Base-by-base conservation (phyloP, 2,329 filamentous ascomycete species). In the Tolypocladium guangdongense region DNA sequence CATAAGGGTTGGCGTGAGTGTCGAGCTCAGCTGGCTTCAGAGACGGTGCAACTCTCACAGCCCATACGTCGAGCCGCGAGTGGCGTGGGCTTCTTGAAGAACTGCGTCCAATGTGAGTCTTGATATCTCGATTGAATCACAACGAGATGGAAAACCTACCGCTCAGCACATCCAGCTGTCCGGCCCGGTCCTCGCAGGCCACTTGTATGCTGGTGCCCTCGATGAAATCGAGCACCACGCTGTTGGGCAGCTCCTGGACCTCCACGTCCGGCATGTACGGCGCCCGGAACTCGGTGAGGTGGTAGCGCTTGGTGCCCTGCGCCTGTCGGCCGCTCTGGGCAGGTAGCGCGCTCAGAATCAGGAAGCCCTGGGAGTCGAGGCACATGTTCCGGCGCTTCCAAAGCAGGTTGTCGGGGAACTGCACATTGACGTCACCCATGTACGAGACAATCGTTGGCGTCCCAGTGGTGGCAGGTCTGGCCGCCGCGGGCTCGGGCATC, bases 301-400 rank as follows among this genome's bases (percentile, higher is more conserved):
- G 88, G 67, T 90, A 97, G 56, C 86, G 83, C 72, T 91, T 91
- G 53, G 84, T 70, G 27, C 73, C 73, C 36, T 69, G 64, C 7
- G 71, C 74, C 3, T 67, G 66, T 16, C 69, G 64, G 54, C 71
- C 81, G 55, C 75, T 72, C 75, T 79, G 75, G 67, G 82, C 73
- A 69, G 80, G 71, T 64, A 75, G 61, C 58, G 80, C 71, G 43
- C 85, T 88, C 57, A 99, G 78, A 54, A 95, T 84, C 39, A 99
- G 74, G 69, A 87, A 90, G 20, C 92, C 93, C 56, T 87, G 78
- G 10, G 84, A 82, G 67, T 97, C 91, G 54, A 99, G 82, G 58
- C 86, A 86, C 71, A 96, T 84, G 63, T 86, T 90, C 56, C 93
- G 84, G 52, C 92, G 87, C 74, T 97, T 99, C 93, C 93, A 99